phyloP scores from a whole-genome alignment of 306 rosid genomes.

The Sicyos edulis region DNA sequence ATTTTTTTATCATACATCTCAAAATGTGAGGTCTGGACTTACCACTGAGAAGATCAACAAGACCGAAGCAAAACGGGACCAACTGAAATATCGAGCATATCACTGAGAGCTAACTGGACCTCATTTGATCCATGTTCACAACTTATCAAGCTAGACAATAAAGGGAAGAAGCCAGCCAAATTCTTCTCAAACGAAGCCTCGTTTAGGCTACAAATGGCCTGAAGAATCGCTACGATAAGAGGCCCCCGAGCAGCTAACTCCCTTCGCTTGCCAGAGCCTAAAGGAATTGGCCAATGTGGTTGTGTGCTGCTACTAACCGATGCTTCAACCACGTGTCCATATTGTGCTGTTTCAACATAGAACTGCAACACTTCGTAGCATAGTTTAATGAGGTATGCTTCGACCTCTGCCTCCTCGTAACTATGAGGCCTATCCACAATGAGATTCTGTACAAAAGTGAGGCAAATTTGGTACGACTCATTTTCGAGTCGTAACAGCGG shows the following conservation, averaged over 20 bases:
- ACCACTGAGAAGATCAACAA: constrained; percentile 39
- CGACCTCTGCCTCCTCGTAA: constrained; percentile 59
- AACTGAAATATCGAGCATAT: constrained; percentile 73
- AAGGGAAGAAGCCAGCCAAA: constrained; percentile 71
- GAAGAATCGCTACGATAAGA: constrained; percentile 85
- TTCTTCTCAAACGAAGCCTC: constrained; percentile 66
- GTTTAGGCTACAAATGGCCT: constrained; percentile 67
- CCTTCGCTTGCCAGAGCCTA: constrained; percentile 77
- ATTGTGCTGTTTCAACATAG: constrained; percentile 58
- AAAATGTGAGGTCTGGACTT: constrained; percentile 30
- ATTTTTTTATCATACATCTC: constrained; percentile 49
- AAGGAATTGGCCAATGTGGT: constrained; percentile 71
- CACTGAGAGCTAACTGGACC: constrained; percentile 78
- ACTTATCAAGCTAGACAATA: constrained; percentile 69
- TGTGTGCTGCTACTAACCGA: constrained; percentile 33
- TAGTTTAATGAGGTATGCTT: constrained; percentile 57
- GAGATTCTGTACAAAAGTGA: constrained; percentile 81
- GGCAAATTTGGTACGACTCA: constrained; percentile 86
- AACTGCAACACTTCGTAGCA: constrained; percentile 71
- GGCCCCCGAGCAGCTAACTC: constrained; percentile 90
- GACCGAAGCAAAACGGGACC: constrained; percentile 83
- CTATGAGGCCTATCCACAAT: constrained; percentile 54
- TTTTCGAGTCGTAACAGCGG: constrained; percentile 92
- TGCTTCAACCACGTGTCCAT: constrained; percentile 43
- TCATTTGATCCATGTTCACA: constrained; percentile 96